Conservation (phyloP, 2,329 filamentous ascomycete species). For the Colletotrichum karsti region DNA sequence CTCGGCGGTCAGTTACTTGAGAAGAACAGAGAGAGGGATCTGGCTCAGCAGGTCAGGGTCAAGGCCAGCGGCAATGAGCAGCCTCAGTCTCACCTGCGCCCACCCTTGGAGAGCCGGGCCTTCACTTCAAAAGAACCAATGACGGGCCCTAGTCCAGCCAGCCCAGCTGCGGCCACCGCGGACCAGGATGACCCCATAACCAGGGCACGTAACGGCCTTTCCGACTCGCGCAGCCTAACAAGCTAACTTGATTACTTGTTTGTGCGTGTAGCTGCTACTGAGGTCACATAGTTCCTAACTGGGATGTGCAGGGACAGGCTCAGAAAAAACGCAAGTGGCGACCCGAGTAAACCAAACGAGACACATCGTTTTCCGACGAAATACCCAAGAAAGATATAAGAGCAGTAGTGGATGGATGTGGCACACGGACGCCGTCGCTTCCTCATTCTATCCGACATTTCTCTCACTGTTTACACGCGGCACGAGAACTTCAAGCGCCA, state of each 20-base stretch:
- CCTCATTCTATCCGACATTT: constrained; percentile 1
- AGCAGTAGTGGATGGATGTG: constrained; percentile 7
- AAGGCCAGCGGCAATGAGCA: constrained; percentile 52
- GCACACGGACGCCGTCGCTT: background rate
- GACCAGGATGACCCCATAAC: constrained; percentile 66
- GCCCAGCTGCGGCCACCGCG: constrained; percentile 68
- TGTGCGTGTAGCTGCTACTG: constrained; percentile 27
- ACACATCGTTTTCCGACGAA: constrained; percentile 22
- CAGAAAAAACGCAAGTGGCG: constrained; percentile 33
- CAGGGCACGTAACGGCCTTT: constrained; percentile 57
- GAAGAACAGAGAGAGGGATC: constrained; percentile 72
- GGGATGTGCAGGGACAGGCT: constrained; percentile 31
- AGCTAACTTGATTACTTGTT: constrained; percentile 42
- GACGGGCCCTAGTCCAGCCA: constrained; percentile 63
- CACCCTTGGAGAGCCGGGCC: constrained; percentile 64
- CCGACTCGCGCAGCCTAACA: constrained; percentile 48
- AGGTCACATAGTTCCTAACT: constrained; percentile 33
- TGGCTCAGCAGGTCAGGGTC: constrained; percentile 58
- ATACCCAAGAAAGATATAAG: constrained; percentile 24
- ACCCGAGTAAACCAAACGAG: constrained; percentile 25
- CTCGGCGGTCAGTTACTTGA: constrained; percentile 85
- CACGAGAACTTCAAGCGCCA: constrained; percentile 5
- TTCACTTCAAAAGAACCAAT: constrained; percentile 74
- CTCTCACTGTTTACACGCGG: background rate
- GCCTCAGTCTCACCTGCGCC: constrained; percentile 45